A percentile compares a stretch with the other conserved stretches of the same genome.
Evolutionary conservation across 352 stramenopile species (phyloP).

Genomic region (Pythium apleroticum): DNA sequence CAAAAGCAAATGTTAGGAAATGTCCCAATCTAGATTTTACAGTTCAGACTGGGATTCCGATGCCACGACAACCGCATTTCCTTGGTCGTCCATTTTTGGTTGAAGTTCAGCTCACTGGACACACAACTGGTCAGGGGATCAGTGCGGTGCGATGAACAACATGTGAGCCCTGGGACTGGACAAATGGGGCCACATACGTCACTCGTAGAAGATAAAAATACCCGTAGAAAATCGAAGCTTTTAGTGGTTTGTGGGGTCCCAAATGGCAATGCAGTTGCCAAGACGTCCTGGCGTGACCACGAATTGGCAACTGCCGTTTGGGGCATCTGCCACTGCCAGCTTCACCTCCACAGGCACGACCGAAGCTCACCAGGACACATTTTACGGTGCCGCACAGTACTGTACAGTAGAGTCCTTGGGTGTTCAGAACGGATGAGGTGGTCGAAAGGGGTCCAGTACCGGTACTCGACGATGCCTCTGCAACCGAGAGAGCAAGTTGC

Average conservation of each 20-base stretch:
- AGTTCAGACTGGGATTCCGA: background rate
- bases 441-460: too few species aligned
- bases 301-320: background rate
- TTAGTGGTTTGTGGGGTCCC: background rate
- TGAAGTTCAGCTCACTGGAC: constrained; percentile 3
- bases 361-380: background rate
- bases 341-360: background rate
- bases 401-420: background rate
- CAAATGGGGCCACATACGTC: constrained; percentile 1
- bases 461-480: too few species aligned
- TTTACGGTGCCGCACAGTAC: background rate
- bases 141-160: constrained; percentile 1
- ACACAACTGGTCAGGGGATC: background rate
- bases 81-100: background rate
- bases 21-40: background rate
- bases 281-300: background rate
- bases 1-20: background rate
- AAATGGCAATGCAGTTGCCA: constrained; percentile 1
- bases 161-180: background rate
- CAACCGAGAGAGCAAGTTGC: background rate
- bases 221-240: constrained; percentile 5
- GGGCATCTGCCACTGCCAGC: background rate
- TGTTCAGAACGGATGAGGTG: too few species aligned
- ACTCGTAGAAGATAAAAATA: background rate
- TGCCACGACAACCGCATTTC: too few species aligned